phyloP scores from a whole-genome alignment of 257 asterid species.

The Penstemon davidsonii region DNA sequence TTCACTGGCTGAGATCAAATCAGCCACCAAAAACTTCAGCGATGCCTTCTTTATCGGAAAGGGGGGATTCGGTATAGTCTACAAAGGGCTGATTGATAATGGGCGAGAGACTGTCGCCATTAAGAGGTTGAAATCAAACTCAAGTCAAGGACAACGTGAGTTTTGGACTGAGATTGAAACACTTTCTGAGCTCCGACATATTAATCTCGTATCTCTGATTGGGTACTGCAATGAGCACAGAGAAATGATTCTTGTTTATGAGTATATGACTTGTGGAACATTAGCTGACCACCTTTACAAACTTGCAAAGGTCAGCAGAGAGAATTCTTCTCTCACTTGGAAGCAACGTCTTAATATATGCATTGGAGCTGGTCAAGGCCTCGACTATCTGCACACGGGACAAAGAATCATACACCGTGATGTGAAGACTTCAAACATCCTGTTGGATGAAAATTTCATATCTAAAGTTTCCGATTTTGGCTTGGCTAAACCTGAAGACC shows the following conservation, averaged over 20 bases:
- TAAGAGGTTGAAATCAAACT: conserved; percentile 40
- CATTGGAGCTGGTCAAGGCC: conserved; percentile 53
- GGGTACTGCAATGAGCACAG: conserved; percentile 53
- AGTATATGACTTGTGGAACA: conserved; percentile 46
- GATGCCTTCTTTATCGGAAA: conserved; percentile 38
- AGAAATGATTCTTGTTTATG: conserved; percentile 51
- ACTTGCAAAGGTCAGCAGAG: conserved; percentile 7
- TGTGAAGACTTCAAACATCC: conserved; percentile 56
- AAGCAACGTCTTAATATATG: conserved; percentile 41
- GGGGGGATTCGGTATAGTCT: conserved; percentile 63
- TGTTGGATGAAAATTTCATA: conserved; percentile 46
- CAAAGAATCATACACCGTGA: conserved; percentile 55
- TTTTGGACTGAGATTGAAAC: conserved; percentile 50
- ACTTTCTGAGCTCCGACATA: conserved; percentile 47
- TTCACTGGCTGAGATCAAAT: conserved; percentile 41
- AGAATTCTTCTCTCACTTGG: conserved; percentile 37
- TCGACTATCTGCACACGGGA: conserved; percentile 51
- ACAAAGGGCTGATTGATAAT: conserved; percentile 45
- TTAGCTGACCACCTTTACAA: conserved; percentile 47
- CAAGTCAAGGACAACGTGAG: conserved; percentile 47
- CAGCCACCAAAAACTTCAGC: conserved; percentile 44
- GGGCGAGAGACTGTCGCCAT: conserved; percentile 42
- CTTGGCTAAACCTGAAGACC: conserved; percentile 51
- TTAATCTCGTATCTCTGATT: conserved; percentile 49
- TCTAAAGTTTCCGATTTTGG: conserved; percentile 70